Base-by-base conservation (phyloP, 441 rosid genomes). In the Aquilaria agallochum region DNA sequence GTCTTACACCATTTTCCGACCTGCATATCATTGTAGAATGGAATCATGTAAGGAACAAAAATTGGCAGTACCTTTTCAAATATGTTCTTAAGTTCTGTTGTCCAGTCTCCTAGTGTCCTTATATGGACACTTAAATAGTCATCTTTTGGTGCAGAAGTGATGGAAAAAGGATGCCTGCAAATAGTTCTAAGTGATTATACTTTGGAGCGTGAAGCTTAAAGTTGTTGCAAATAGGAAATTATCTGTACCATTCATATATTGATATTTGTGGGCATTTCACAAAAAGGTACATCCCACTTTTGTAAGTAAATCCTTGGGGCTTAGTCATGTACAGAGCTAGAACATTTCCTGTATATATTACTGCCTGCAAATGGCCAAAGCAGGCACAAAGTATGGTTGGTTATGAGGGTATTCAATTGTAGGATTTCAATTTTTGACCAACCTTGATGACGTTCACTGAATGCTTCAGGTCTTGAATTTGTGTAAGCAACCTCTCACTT, bases 251-350 rank as follows among this genome's bases (percentile, higher is more conserved):
- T 73, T 94, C 97, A 42, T 85, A 91, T 10, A 57, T 74, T 0
- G 97, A 87, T 56, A 94, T 68, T 56, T 89, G 79, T 2, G 95
- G 99, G 66, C 95, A 89, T 74, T 94, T 91, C 78, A 94, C 78
- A 56, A 94, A 91, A 62, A 91, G 72, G 72, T 94, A 91, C 99
- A 94, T 94, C 64, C 99, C 99, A 78, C 97, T 94, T 73, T 68
- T 74, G 73, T 94, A 91, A 72, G 70, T 83, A 72, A 94, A 91
- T 31, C 88, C 94, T 14, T 67, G 71, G 45, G 99, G 99, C 76
- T 91, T 94, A 20, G 86, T 83, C 66, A 94, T 78, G 78, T 91
- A 87, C 10, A 91, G 73, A 11, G 99, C 96, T 46, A 94, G 82
- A 74, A 94, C 97, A 71, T 89, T 91, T 54, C 99, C 99, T 20